phyloP scores from a whole-genome alignment of 371 early-diverging fungal genomes.

The Phascolomyces articulosus region DNA sequence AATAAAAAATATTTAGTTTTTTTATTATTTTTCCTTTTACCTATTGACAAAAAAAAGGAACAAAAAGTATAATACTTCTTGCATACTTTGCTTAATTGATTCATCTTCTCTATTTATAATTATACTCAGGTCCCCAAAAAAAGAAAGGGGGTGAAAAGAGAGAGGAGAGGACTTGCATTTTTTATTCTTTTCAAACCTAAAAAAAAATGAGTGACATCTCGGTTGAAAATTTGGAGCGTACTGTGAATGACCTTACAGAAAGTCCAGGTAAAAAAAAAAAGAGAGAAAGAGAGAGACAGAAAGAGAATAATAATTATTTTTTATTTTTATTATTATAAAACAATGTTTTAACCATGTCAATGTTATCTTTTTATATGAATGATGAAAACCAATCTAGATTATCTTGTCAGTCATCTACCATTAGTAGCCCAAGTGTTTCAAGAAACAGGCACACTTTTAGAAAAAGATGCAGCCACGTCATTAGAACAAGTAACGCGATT shows the following conservation, averaged over 20 bases:
- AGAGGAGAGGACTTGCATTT: no score
- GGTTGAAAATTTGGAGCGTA: background rate
- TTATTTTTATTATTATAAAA: no score
- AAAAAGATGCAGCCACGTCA: background rate
- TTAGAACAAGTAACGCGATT: conserved; percentile 5
- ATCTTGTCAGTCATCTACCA: background rate
- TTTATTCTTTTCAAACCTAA: no score
- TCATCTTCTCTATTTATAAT: no score
- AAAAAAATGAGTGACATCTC: conserved; percentile 3
- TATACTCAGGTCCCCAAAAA: no score
- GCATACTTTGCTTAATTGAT: no score
- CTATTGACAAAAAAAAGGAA: background rate
- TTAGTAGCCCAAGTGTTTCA: background rate
- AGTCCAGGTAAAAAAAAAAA: background rate
- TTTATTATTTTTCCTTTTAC: no score
- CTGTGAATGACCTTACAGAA: background rate
- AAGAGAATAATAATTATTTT: no score
- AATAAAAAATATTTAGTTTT: no score
- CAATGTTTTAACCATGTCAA: background rate
- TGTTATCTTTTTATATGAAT: background rate
- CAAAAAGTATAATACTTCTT: no score
- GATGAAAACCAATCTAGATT: background rate
- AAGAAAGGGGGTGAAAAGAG: no score
- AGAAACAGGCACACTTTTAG: background rate
- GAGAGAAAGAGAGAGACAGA: no score